A percentile compares a stretch with the other conserved stretches of the same genome.
Evolutionary conservation across 1,284 basidiomycete genomes (phyloP).

Genomic region (Pyrrhoderma lamaoense): DNA sequence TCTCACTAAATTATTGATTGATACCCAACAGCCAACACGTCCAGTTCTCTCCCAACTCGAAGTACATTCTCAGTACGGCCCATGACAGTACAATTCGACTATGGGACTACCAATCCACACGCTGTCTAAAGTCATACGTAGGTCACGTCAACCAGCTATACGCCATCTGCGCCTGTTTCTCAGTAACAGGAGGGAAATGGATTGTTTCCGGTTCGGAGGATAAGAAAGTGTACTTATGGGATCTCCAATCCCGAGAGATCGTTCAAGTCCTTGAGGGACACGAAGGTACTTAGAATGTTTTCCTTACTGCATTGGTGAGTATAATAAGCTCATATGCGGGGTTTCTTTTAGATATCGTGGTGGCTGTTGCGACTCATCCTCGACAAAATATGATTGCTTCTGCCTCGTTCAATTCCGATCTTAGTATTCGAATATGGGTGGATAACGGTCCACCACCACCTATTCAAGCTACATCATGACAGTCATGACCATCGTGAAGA

Average conservation of each 20-base stretch:
- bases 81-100: slow-evolving; percentile 88
- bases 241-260: slow-evolving; percentile 79
- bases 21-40: slow-evolving; percentile 66
- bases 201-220: slow-evolving; percentile 92
- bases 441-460: slow-evolving; percentile 33
- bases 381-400: slow-evolving; percentile 79
- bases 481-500: too few relatives aligned
- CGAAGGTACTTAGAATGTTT: slow-evolving; percentile 39
- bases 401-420: slow-evolving; percentile 74
- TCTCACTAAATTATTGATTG: too few relatives aligned
- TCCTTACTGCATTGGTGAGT: neutral
- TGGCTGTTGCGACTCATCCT: slow-evolving; percentile 78
- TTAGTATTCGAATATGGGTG: slow-evolving; percentile 72
- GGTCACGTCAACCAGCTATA: slow-evolving; percentile 78
- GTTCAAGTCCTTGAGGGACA: slow-evolving; percentile 77
- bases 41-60: slow-evolving; percentile 90
- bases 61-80: slow-evolving; percentile 87
- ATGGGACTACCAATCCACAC: slow-evolving; percentile 91
- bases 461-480: too few relatives aligned
- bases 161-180: slow-evolving; percentile 74
- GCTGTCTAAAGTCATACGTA: slow-evolving; percentile 86
- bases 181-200: slow-evolving; percentile 79
- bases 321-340: neutral
- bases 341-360: slow-evolving; percentile 51
- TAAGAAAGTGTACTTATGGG: slow-evolving; percentile 85